phyloP scores from a whole-genome alignment of 345 rosid genomes.

The Odontarrhena argentea region DNA sequence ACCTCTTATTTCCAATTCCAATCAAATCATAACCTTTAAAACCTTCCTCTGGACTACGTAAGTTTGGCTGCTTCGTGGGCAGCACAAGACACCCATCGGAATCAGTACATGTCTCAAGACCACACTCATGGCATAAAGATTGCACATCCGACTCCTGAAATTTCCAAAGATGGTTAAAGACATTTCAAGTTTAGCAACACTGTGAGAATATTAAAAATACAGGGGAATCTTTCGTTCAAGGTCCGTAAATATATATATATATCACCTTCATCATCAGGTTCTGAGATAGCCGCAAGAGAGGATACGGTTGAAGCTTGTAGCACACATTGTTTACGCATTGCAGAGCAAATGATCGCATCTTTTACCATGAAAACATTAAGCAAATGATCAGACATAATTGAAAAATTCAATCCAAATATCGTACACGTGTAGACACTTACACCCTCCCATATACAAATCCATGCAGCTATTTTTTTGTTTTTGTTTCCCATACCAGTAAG shows the following conservation, averaged over 20 bases:
- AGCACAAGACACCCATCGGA: slow-evolving; percentile 56
- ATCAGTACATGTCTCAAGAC: slow-evolving; percentile 65
- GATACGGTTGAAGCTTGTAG: slow-evolving; percentile 96
- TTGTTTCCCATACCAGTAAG: neutral
- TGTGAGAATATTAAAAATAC: neutral
- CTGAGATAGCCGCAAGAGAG: slow-evolving; percentile 57
- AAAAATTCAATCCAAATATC: slow-evolving; percentile 15
- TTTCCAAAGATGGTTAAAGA: slow-evolving; percentile 6
- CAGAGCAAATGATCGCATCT: slow-evolving; percentile 68
- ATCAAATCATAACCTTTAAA: slow-evolving; percentile 48
- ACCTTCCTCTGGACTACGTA: slow-evolving; percentile 52
- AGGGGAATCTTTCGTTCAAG: neutral
- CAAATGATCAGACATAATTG: slow-evolving; percentile 17
- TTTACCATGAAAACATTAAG: slow-evolving; percentile 31
- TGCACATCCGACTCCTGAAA: slow-evolving; percentile 70
- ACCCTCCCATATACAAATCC: slow-evolving; percentile 7
- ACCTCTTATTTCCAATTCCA: slow-evolving; percentile 46
- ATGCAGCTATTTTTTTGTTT: neutral
- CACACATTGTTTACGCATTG: slow-evolving; percentile 68
- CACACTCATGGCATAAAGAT: slow-evolving; percentile 71
- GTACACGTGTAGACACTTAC: neutral
- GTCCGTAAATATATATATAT: neutral
- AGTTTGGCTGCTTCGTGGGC: slow-evolving; percentile 71
- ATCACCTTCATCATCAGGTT: slow-evolving; percentile 75
- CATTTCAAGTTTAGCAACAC: slow-evolving; percentile 31